Evolutionary conservation across 2,329 filamentous ascomycete species (phyloP), one percentile per base, ranked within the genome.

Genomic region (Paradendryphiella salina): DNA sequence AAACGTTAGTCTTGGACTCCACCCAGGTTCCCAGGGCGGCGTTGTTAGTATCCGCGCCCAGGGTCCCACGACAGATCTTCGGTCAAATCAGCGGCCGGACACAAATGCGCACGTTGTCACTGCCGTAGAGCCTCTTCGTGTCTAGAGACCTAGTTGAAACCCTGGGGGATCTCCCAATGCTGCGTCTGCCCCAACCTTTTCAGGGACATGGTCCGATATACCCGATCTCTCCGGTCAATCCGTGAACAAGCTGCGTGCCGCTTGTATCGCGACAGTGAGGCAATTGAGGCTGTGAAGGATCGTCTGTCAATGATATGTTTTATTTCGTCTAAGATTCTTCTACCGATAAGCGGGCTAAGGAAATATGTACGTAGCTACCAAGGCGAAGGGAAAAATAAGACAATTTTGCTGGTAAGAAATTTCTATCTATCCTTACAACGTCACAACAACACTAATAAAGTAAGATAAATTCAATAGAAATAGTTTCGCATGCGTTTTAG

Each of bases 261-360:
- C 51, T 17, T 31, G 34, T 20, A 20, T 32, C 13, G 18, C 31
- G 20, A 36, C 21, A 41, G 46, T 35, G 52, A 59, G 44, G 57
- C 55, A 43, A 56, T 26, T 23, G 52, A 49, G 60, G 57, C 57
- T 63, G 59, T 60, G 53, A 43, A 48, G 48, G 50, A 57, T 60
- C 52, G n/a, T 28, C 37, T 18, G 31, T 36, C 49, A n/a, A 47
- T 42, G 33, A 14, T 29, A 10, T 43, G n/a, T 31, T 29, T 17
- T 28, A 41, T 38, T 35, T 13, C 29, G n/a, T 28, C 34, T n/a
- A 48, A 20, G 39, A 21, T 14, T 35, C 28, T 50, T 37, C 29
- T 36, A 45, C 39, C 28, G 40, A 50, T 39, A 39, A 46, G 35
- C 36, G 23, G 35, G 23, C 36, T 31, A 17, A 18, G 17, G 31